phyloP scores from a whole-genome alignment of 176 grass and related monocot species.

The Musa itinerans region DNA sequence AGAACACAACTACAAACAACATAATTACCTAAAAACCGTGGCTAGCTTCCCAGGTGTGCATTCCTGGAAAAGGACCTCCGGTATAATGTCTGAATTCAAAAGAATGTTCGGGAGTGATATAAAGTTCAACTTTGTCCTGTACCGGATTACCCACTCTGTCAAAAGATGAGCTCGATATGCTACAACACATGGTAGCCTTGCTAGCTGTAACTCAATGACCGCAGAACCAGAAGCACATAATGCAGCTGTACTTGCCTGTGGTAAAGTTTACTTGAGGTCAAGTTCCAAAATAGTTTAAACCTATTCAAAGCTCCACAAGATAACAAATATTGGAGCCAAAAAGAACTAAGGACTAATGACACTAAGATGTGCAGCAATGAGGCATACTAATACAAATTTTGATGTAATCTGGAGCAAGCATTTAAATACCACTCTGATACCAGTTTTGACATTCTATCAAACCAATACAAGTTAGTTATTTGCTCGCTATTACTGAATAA shows the following conservation, averaged over 20 bases:
- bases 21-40: conserved; percentile 47
- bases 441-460: too few species aligned
- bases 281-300: background rate
- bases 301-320: background rate
- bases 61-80: conserved; percentile 69
- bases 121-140: conserved; percentile 70
- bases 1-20: conserved; percentile 8
- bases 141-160: conserved; percentile 69
- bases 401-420: background rate
- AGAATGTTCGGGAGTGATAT: conserved; percentile 95
- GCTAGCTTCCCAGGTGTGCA: conserved; percentile 58
- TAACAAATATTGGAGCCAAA: background rate
- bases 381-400: background rate
- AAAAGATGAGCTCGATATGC: conserved; percentile 82
- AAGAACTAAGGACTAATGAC: background rate
- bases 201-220: conserved; percentile 84
- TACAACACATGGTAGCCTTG: conserved; percentile 69
- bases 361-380: background rate
- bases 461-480: too few species aligned
- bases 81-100: conserved; percentile 58
- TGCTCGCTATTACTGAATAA: too few species aligned
- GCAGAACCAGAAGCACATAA: conserved; percentile 88
- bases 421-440: too few species aligned
- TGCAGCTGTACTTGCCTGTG: conserved; percentile 80
- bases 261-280: conserved; percentile 20